Evolutionary conservation across 306 rosid species (phyloP).

Genomic region (Canavalia gladiata): DNA sequence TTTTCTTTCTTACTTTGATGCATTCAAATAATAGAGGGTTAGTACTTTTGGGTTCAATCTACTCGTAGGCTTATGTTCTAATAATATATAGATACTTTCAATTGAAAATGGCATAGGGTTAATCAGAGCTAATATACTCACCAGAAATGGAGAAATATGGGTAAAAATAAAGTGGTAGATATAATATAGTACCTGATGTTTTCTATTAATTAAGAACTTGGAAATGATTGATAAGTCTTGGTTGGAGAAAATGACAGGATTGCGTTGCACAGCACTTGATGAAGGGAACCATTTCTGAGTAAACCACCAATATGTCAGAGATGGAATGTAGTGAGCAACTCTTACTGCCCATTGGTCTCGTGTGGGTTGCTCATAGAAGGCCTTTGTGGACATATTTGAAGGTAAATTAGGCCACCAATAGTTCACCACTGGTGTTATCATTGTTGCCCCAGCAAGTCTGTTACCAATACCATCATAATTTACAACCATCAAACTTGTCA

Average conservation of each 20-base stretch:
- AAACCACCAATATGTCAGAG: slow-evolving; percentile 68
- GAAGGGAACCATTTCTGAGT: slow-evolving; percentile 66
- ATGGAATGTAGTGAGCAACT: slow-evolving; percentile 61
- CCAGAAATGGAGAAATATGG: no score
- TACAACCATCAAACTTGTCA: background rate
- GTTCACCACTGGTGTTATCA: slow-evolving; percentile 62
- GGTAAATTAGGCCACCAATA: slow-evolving; percentile 72
- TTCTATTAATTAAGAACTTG: background rate
- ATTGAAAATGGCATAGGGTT: background rate
- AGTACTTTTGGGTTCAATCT: background rate
- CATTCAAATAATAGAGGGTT: background rate
- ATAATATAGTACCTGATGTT: slow-evolving; percentile 40
- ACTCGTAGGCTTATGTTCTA: background rate
- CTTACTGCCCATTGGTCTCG: slow-evolving; percentile 66
- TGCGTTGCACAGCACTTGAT: slow-evolving; percentile 45
- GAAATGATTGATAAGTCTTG: slow-evolving; percentile 53
- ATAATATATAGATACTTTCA: background rate
- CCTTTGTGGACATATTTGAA: slow-evolving; percentile 49
- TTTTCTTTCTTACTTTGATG: no score
- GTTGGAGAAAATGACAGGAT: slow-evolving; percentile 47
- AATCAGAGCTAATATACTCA: no score
- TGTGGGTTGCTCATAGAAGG: slow-evolving; percentile 49
- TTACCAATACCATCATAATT: background rate
- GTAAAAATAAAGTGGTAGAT: no score
- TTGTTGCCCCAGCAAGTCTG: slow-evolving; percentile 66